These are phyloP conservation scores for Teratosphaeria gauchensis DNA, from an alignment of 2,329 filamentous ascomycete genomes.

Conservation along the genomic window DNA sequence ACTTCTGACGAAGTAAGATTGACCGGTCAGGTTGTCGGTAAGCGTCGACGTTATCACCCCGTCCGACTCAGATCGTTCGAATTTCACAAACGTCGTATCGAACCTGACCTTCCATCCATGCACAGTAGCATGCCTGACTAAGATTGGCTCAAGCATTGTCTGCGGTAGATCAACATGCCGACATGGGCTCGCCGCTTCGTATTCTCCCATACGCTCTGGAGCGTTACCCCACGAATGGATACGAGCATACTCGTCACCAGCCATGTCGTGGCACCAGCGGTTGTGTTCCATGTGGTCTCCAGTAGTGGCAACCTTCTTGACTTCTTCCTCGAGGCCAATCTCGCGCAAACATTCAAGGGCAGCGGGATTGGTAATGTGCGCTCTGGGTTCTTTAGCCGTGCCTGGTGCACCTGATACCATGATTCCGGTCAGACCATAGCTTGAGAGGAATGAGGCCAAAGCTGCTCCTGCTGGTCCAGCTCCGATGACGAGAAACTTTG, in stretches of 20 bases:
- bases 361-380: constrained; percentile 52
- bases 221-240: constrained; percentile 36
- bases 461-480: constrained; percentile 27
- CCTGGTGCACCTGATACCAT: constrained; percentile 42
- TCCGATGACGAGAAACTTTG: constrained; percentile 24
- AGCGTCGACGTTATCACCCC: constrained; percentile 27
- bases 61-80: constrained; percentile 12
- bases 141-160: constrained; percentile 34
- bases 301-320: constrained; percentile 22
- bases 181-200: constrained; percentile 33
- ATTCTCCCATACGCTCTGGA: constrained; percentile 30
- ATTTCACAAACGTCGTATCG: constrained; percentile 28
- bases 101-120: constrained; percentile 33
- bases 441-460: constrained; percentile 25
- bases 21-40: constrained; percentile 26
- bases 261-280: constrained; percentile 36
- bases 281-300: constrained; percentile 31
- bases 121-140: constrained; percentile 28
- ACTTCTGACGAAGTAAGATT: constrained; percentile 39
- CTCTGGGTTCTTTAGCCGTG: constrained; percentile 48
- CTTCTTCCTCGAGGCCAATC: constrained; percentile 33
- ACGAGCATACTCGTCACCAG: constrained; percentile 35
- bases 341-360: constrained; percentile 42
- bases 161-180: constrained; percentile 35
- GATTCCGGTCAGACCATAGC: constrained; percentile 38